Conservation (phyloP, 768 basidiomycete genomes). For the Kwoniella dendrophila region DNA sequence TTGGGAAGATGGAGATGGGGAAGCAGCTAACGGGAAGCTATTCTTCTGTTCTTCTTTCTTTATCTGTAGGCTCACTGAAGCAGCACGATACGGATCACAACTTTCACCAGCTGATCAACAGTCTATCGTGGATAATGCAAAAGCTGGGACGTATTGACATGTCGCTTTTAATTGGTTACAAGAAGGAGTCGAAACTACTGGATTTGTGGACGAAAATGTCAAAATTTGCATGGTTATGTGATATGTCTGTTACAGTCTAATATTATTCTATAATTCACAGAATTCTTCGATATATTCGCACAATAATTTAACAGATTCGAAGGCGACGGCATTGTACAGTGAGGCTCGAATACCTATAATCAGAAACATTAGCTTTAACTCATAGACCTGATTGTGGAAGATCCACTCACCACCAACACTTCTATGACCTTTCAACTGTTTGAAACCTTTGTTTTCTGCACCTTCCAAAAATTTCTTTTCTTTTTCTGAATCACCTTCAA, state of each 20-base stretch:
- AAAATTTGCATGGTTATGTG: not conserved
- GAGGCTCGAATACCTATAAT: conserved; percentile 73
- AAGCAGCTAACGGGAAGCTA: too few species aligned
- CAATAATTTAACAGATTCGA: conserved; percentile 67
- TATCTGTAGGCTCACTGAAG: too few species aligned
- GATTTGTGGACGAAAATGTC: not conserved
- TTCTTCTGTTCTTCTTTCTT: too few species aligned
- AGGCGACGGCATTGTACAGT: conserved; percentile 83
- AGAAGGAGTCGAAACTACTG: too few species aligned
- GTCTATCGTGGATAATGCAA: too few species aligned
- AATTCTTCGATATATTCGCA: conserved; percentile 58
- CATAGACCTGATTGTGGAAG: not conserved
- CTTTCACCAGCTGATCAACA: too few species aligned
- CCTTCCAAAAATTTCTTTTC: conserved; percentile 76
- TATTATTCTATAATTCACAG: conserved; percentile 1
- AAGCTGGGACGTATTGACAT: too few species aligned
- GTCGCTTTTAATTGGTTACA: too few species aligned
- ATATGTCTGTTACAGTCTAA: not conserved
- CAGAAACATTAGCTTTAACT: too few species aligned
- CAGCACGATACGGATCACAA: too few species aligned
- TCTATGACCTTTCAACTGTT: conserved; percentile 90
- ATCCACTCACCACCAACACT: conserved; percentile 59
- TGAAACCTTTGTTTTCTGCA: conserved; percentile 77
- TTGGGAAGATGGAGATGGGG: too few species aligned
- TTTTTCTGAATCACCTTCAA: conserved; percentile 67